Base-by-base conservation (phyloP, 352 stramenopile species). In the Saprolegnia diclina region DNA sequence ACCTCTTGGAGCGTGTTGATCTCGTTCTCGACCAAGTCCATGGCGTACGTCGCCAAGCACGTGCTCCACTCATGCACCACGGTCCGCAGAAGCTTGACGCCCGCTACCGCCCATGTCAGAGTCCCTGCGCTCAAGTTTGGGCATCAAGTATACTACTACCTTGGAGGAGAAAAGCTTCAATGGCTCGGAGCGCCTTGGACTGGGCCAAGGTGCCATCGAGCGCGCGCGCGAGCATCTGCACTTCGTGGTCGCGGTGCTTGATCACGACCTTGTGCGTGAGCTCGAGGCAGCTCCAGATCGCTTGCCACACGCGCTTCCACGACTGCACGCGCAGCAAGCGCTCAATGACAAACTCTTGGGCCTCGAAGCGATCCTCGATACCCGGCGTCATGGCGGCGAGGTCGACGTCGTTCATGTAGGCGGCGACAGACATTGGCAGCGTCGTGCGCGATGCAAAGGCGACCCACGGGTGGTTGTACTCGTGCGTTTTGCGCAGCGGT, bases 171-270 rank as follows among this genome's bases (percentile, higher is more conserved):
- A 69, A 29, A 79, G 74, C 11, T 73, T 73, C n/a, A 21, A 73
- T 71, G 16, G 24, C 26, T 7, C 42, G 19, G 22, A 54, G 21
- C 5, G 37, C 46, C 11, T 68, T 56, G 0, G 80, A 74, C 46
- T 74, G 54, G 7, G 50, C 62, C 7, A 91, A 67, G 35, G 77
- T 75, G 35, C 85, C 82, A 40, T 94, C 87, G 1, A 94, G 76
- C 5, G 83, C 85, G 22, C 81, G 57, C 9, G 77, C 75, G 42
- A 94, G 42, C 44, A 85, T 50, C 6, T 53, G 42, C 4, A 92
- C 64, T 21, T 91, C 52, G 19, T 59, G 52, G 24, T 59, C 52
- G 24, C 35, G 24, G 13, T 14, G 11, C 13, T 59, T 16, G 3
- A 18, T 35, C 3, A 24, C 52, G 13, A 59, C 52, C n/a, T 69